phyloP scores from a whole-genome alignment of 2,329 filamentous ascomycete genomes.

The Ophiostoma quercus region DNA sequence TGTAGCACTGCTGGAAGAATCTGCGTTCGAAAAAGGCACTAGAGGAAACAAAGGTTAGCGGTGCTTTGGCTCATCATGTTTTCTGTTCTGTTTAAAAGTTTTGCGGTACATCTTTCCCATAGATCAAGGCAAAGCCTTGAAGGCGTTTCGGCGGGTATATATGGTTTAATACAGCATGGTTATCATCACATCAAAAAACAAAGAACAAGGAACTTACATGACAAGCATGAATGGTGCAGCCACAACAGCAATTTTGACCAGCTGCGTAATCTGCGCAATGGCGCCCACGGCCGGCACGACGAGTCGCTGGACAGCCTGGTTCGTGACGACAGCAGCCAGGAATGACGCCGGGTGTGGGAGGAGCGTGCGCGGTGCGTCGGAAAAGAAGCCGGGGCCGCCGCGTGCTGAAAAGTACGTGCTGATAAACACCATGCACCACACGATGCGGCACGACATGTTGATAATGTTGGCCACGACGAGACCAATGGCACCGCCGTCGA shows the following conservation, averaged over 20 bases:
- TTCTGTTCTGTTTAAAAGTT: slow-evolving; percentile 12
- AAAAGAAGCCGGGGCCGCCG: slow-evolving; percentile 32
- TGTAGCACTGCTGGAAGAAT: slow-evolving; percentile 49
- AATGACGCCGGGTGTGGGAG: slow-evolving; percentile 43
- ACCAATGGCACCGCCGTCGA: slow-evolving; percentile 68
- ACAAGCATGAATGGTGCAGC: slow-evolving; percentile 49
- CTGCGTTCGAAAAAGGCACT: slow-evolving; percentile 52
- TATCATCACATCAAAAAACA: neutral
- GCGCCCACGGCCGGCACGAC: slow-evolving; percentile 33
- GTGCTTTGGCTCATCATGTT: neutral
- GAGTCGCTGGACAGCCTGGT: slow-evolving; percentile 37
- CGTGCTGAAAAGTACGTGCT: slow-evolving; percentile 52
- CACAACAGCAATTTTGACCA: slow-evolving; percentile 47
- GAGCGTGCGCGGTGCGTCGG: slow-evolving; percentile 40
- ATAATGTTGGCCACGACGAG: slow-evolving; percentile 81
- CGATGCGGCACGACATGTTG: slow-evolving; percentile 81
- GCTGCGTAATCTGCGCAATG: slow-evolving; percentile 35
- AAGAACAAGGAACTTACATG: slow-evolving; percentile 49
- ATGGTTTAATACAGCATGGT: slow-evolving; percentile 15
- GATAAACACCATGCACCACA: slow-evolving; percentile 76
- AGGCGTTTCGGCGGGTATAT: slow-evolving; percentile 16
- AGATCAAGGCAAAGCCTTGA: slow-evolving; percentile 15
- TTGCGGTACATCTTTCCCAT: slow-evolving; percentile 11
- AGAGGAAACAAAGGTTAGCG: slow-evolving; percentile 20
- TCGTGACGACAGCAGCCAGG: slow-evolving; percentile 42